Evolutionary conservation across 768 basidiomycete genomes (phyloP).

Genomic region (Rhodotorula kratochvilovae): DNA sequence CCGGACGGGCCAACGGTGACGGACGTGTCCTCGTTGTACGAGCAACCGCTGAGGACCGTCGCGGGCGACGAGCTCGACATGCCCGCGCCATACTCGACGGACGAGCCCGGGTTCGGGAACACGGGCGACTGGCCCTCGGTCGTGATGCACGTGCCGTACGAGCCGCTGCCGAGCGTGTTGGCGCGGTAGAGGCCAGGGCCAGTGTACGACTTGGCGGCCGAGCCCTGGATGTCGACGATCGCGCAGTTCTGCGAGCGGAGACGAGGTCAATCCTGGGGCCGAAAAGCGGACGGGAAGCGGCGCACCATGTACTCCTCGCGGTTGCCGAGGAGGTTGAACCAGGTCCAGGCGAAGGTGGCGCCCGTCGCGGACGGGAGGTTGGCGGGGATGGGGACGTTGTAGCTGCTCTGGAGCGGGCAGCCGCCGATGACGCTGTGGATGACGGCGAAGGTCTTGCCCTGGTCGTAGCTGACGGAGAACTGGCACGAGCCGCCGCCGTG

Average conservation of each 20-base stretch:
- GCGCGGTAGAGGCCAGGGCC: constrained; percentile 33
- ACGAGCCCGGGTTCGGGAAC: constrained; percentile 34
- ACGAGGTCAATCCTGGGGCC: too few species aligned
- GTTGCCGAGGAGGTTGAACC: constrained; percentile 49
- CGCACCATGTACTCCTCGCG: constrained; percentile 37
- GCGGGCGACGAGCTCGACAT: background rate
- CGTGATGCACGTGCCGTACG: constrained; percentile 17
- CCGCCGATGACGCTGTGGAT: constrained; percentile 48
- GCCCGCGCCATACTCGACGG: constrained; percentile 13
- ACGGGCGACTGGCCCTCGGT: constrained; percentile 23
- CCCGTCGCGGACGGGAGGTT: constrained; percentile 45
- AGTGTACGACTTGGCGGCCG: constrained; percentile 18
- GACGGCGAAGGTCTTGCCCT: constrained; percentile 49
- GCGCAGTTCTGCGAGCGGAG: constrained; percentile 4
- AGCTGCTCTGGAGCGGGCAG: constrained; percentile 44
- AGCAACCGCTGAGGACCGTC: constrained; percentile 13
- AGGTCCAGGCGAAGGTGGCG: constrained; percentile 49
- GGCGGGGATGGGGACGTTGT: constrained; percentile 46
- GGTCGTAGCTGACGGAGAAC: constrained; percentile 49
- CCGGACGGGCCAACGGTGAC: constrained; percentile 28
- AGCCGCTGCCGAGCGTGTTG: constrained; percentile 23
- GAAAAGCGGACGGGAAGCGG: too few species aligned
- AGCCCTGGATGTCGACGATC: constrained; percentile 28
- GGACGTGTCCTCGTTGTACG: constrained; percentile 7
- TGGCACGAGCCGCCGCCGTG: constrained; percentile 51